Conservation (phyloP, 495 filamentous ascomycete genomes). For the Lichina pygmaea region DNA sequence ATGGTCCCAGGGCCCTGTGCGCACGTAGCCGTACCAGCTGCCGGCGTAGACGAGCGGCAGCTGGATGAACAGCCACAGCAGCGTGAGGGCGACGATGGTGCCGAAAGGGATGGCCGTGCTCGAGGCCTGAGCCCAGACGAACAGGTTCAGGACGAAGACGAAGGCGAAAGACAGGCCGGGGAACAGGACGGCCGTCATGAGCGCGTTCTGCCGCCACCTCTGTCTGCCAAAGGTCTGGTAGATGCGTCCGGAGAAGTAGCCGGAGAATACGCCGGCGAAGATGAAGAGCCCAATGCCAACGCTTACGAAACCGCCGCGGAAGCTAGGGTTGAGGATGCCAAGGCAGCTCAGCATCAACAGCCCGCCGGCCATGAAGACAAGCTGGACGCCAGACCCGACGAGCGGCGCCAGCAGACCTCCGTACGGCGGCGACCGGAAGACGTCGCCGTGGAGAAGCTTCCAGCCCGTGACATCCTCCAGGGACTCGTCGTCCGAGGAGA, state of each 20-base stretch:
- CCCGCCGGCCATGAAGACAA: constrained; percentile 63
- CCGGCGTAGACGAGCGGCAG: constrained; percentile 73
- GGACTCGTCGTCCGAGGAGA: constrained; percentile 46
- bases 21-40: constrained; percentile 51
- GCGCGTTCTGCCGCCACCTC: constrained; percentile 54
- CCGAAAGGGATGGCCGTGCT: constrained; percentile 77
- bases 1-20: constrained; percentile 48
- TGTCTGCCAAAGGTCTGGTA: constrained; percentile 71
- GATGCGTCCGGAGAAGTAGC: constrained; percentile 70
- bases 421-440: constrained; percentile 58
- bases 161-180: constrained; percentile 59
- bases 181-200: constrained; percentile 64
- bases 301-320: constrained; percentile 75
- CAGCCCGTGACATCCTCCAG: constrained; percentile 74
- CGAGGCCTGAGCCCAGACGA: constrained; percentile 83
- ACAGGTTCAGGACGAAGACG: constrained; percentile 69
- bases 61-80: constrained; percentile 74
- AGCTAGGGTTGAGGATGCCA: constrained; percentile 72
- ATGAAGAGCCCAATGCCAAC: constrained; percentile 71
- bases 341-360: constrained; percentile 56
- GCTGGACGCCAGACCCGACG: constrained; percentile 70
- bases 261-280: constrained; percentile 69
- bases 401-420: constrained; percentile 62
- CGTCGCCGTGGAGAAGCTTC: constrained; percentile 85
- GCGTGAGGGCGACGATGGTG: constrained; percentile 48